Evolutionary conservation across 2,329 filamentous ascomycete genomes (phyloP).

Genomic region (Niveomyces coronatus): DNA sequence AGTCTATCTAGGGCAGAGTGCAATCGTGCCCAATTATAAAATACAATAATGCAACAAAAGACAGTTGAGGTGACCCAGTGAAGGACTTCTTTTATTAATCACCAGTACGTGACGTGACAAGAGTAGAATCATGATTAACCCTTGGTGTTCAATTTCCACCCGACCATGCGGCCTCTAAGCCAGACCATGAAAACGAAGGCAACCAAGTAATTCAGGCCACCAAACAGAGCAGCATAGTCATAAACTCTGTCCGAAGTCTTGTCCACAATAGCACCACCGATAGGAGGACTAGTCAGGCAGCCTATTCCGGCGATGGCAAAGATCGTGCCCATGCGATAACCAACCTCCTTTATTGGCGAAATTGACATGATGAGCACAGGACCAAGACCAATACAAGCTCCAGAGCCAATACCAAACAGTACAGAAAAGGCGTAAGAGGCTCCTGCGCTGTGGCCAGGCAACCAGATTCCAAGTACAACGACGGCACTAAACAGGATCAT

Average conservation of each 20-base stretch:
- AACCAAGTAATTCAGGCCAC: slow-evolving; percentile 2
- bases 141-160: neutral
- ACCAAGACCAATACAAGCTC: slow-evolving; percentile 48
- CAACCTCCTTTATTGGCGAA: slow-evolving; percentile 52
- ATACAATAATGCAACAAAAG: neutral
- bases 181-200: neutral
- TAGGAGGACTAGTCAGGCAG: slow-evolving; percentile 50
- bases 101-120: neutral
- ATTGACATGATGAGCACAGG: slow-evolving; percentile 56
- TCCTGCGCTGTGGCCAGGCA: slow-evolving; percentile 31
- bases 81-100: neutral
- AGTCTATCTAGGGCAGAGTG: neutral
- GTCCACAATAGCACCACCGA: slow-evolving; percentile 44
- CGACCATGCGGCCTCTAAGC: neutral
- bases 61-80: neutral
- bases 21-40: neutral
- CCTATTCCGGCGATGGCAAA: slow-evolving; percentile 48
- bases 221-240: slow-evolving; percentile 1
- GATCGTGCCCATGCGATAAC: slow-evolving; percentile 48
- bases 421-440: slow-evolving; percentile 47
- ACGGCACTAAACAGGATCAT: slow-evolving; percentile 32
- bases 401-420: slow-evolving; percentile 52
- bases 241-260: neutral
- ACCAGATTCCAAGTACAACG: slow-evolving; percentile 28
- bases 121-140: neutral